Evolutionary conservation across 2,329 filamentous ascomycete species (phyloP).

Genomic region (Claviceps maximensis): DNA sequence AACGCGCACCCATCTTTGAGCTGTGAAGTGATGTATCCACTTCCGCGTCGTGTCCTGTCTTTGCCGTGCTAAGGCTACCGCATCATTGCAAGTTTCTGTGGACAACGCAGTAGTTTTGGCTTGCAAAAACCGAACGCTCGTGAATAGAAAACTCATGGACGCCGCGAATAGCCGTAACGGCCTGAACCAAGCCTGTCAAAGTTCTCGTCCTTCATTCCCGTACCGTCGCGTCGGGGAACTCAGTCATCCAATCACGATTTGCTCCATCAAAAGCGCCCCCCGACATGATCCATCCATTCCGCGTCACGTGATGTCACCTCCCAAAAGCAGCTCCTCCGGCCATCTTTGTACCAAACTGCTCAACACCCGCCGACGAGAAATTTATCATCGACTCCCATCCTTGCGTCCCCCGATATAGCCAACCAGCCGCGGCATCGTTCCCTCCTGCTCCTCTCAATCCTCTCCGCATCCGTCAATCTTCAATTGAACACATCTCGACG

Average conservation of each 20-base stretch:
- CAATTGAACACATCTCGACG: neutral
- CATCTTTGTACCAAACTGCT: constrained; percentile 10
- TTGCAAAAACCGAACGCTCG: too few species aligned
- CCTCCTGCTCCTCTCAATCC: neutral
- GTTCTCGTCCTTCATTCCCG: neutral
- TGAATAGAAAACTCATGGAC: neutral
- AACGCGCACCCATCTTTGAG: neutral
- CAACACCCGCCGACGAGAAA: constrained; percentile 26
- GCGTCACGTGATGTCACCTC: constrained; percentile 8
- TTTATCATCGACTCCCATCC: constrained; percentile 25
- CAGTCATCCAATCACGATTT: neutral
- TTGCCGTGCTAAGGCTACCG: neutral
- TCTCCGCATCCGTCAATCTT: constrained; percentile 7
- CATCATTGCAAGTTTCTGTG: neutral
- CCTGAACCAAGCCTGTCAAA: neutral
- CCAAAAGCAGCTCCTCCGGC: constrained; percentile 17
- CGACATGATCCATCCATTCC: neutral
- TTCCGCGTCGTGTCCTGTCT: neutral
- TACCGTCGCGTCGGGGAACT: neutral
- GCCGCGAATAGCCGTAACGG: neutral
- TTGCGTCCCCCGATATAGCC: neutral
- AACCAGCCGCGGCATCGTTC: neutral
- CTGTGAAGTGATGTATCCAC: neutral
- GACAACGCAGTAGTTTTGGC: too few species aligned
- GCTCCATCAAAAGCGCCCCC: constrained; percentile 1